Evolutionary conservation across 2,329 filamentous ascomycete genomes (phyloP), one percentile per base, ranked within the genome.

Genomic region (Aspergillus versicolor): DNA sequence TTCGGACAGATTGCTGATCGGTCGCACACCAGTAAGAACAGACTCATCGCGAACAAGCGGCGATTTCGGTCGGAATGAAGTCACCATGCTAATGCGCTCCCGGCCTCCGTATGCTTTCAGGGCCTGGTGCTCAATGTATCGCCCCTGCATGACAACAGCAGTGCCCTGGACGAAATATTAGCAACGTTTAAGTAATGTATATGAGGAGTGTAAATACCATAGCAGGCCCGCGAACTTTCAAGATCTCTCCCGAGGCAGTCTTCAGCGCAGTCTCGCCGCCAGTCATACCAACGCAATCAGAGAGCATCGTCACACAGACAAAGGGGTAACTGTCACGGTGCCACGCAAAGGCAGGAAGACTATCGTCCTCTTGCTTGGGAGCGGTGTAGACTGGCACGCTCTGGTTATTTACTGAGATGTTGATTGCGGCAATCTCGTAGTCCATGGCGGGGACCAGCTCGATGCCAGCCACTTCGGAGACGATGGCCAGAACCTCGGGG

Each of bases 231-330:
- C 48, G 48, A 8, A 51, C 48, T 34, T 51, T 51, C 15, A 41
- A 13, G 4, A 51, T 17, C 6, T 42, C 24, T 8, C 42, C 48
- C 8, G n/a, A 8, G 9, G 22, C 19, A 12, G 22, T 22, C n/a
- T 30, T 51, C 17, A 51, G 24, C 1, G 48, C 48, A 11, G 48
- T 51, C 71, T 88, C 86, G 4, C 86, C 85, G 9, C 86, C 86
- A 12, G 85, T 73, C 85, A 88, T 88, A 38, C 77, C 74, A 0
- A 77, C 79, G 61, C 84, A 86, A 64, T 88, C 84, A 37, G 82
- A 85, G 27, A 88, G 77, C 84, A 88, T 88, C 7, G 81, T 78
- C n/a, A 88, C 85, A 62, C 84, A 88, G n/a, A 88, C 85, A 65
- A 88, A 88, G 0, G 85, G 84, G 66, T 86, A 88, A 65, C 82